Conservation (phyloP, 805 yeast species). For the Kodamaea fukazawae region DNA sequence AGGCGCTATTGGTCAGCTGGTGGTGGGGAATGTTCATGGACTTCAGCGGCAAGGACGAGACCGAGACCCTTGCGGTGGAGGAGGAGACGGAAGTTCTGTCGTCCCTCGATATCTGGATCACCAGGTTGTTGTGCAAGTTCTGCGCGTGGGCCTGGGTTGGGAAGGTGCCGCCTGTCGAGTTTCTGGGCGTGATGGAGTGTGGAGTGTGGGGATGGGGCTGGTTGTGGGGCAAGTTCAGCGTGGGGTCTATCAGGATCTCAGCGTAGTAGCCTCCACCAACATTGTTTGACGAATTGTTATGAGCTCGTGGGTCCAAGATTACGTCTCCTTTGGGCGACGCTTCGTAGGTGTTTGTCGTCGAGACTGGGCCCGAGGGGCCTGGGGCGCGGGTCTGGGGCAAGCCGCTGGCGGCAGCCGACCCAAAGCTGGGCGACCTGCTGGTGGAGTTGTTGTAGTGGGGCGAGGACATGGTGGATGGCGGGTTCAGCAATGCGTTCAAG, state of each 20-base stretch:
- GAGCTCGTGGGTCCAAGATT: conserved; percentile 31
- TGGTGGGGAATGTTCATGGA: conserved; percentile 48
- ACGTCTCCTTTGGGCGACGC: conserved; percentile 25
- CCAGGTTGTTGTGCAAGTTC: conserved; percentile 34
- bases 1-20: conserved; percentile 35
- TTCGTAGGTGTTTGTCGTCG: conserved; percentile 17
- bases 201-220: conserved; percentile 33
- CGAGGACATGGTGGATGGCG: conserved; percentile 28
- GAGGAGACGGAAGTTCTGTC: conserved; percentile 36
- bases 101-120: conserved; percentile 40
- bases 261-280: conserved; percentile 44
- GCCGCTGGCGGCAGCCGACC: conserved; percentile 5
- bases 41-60: conserved; percentile 42
- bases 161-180: conserved; percentile 18
- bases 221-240: conserved; percentile 45
- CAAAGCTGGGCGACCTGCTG: conserved; percentile 18
- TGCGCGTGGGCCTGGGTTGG: conserved; percentile 9
- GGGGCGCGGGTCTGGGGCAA: conserved; percentile 1
- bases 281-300: conserved; percentile 23
- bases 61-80: conserved; percentile 31
- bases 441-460: conserved; percentile 23
- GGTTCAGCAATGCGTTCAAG: conserved; percentile 39
- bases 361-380: conserved; percentile 11
- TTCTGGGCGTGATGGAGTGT: conserved; percentile 27
- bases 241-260: conserved; percentile 43